A percentile compares a stretch with the other conserved stretches of the same genome.
phyloP scores from a whole-genome alignment of 2,329 filamentous ascomycete genomes.

The Alternaria sp. region DNA sequence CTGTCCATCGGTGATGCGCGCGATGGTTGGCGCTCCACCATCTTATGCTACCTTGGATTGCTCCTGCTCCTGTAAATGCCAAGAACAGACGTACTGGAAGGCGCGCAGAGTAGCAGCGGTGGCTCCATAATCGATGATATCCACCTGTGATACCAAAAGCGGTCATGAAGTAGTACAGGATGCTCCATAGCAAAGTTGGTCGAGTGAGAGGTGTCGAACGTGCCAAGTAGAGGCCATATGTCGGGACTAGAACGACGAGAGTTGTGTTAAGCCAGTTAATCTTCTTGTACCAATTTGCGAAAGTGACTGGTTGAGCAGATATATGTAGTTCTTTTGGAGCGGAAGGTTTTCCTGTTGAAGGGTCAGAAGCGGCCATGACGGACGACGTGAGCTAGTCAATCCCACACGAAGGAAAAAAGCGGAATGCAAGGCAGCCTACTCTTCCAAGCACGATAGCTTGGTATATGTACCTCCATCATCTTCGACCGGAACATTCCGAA shows the following conservation, averaged over 20 bases:
- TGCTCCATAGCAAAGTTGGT: constrained; percentile 76
- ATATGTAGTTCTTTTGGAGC: constrained; percentile 26
- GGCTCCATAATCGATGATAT: constrained; percentile 79
- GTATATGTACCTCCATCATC: constrained; percentile 15
- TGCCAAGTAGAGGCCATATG: constrained; percentile 75
- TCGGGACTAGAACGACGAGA: constrained; percentile 79
- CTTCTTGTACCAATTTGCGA: constrained; percentile 84
- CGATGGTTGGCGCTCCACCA: constrained; percentile 61
- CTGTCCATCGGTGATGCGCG: constrained; percentile 61
- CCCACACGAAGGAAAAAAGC: neutral
- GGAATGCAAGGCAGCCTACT: neutral
- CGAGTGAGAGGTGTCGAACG: constrained; percentile 78
- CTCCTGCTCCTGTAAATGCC: constrained; percentile 57
- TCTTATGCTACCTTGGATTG: constrained; percentile 58
- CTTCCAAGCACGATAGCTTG: neutral
- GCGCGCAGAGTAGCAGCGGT: constrained; percentile 56
- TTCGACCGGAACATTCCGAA: constrained; percentile 12
- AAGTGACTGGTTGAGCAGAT: constrained; percentile 25
- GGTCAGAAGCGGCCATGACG: constrained; percentile 14
- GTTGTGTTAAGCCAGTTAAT: constrained; percentile 90
- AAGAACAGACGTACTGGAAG: constrained; percentile 57
- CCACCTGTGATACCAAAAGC: constrained; percentile 67
- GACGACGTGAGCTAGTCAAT: neutral
- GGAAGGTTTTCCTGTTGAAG: neutral
- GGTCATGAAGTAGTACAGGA: constrained; percentile 83